Evolutionary conservation across 208 protist species (phyloP).

Genomic region (Cochliopodium minus): DNA sequence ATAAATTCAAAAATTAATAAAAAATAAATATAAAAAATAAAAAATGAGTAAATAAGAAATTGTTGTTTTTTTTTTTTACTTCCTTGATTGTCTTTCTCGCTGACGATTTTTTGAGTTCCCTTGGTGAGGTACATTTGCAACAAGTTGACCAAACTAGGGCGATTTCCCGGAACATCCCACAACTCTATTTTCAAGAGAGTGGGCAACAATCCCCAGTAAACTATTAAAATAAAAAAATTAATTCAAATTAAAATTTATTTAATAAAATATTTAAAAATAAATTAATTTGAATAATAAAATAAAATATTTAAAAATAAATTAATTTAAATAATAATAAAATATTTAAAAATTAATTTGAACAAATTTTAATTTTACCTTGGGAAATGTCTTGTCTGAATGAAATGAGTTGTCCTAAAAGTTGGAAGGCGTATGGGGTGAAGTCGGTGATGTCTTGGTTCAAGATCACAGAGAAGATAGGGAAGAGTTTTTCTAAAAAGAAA

Average conservation of each 20-base stretch:
- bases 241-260: too few relatives aligned
- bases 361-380: too few relatives aligned
- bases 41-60: too few relatives aligned
- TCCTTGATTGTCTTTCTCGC: constrained; percentile 6
- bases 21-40: too few relatives aligned
- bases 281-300: too few relatives aligned
- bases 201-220: constrained; percentile 25
- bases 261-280: too few relatives aligned
- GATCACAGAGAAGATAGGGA: constrained; percentile 55
- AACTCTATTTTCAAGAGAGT: constrained; percentile 16
- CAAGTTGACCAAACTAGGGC: constrained; percentile 33
- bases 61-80: too few relatives aligned
- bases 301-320: too few relatives aligned
- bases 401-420: constrained; percentile 78
- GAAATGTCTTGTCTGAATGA: constrained; percentile 34
- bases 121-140: constrained; percentile 28
- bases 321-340: too few relatives aligned
- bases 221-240: too few relatives aligned
- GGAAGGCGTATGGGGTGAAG: constrained; percentile 84
- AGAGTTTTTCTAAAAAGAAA: constrained; percentile 48
- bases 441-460: constrained; percentile 68
- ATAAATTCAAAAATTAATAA: too few relatives aligned
- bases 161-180: constrained; percentile 33
- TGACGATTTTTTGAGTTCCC: not conserved
- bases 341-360: too few relatives aligned